Percentiles rank a stretch among this genome's conserved stretches.
phyloP scores from a whole-genome alignment of 2,329 filamentous ascomycete genomes.

The Clarireedia homoeocarpa region DNA sequence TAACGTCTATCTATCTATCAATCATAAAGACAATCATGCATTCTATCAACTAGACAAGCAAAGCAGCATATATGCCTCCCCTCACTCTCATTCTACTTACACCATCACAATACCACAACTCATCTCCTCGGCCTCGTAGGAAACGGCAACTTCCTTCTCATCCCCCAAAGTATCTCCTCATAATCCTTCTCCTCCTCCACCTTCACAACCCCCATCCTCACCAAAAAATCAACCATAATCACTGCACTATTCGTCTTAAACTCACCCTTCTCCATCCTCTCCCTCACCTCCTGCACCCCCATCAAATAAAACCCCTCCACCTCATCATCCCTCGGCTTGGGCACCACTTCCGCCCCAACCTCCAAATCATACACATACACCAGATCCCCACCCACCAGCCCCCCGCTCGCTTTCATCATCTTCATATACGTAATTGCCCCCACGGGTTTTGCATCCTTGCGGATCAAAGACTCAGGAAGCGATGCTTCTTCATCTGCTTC shows the following conservation, averaged over 20 bases:
- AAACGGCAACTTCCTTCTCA: constrained; percentile 7
- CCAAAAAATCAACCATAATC: constrained; percentile 73
- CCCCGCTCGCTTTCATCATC: constrained; percentile 49
- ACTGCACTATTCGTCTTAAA: constrained; percentile 82
- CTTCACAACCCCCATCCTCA: constrained; percentile 68
- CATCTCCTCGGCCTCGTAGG: not conserved
- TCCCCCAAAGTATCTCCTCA: constrained; percentile 2
- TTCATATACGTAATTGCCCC: constrained; percentile 59
- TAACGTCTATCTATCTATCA: too few species aligned
- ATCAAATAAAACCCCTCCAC: constrained; percentile 67
- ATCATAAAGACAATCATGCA: too few species aligned
- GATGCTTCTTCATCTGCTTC: constrained; percentile 70
- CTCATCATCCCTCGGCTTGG: constrained; percentile 66
- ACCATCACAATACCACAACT: not conserved
- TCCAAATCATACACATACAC: constrained; percentile 74
- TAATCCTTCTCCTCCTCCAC: constrained; percentile 51
- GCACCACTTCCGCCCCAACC: constrained; percentile 47
- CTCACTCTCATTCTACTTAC: too few species aligned
- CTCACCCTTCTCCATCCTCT: constrained; percentile 54
- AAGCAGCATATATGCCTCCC: too few species aligned
- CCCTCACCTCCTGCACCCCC: constrained; percentile 50
- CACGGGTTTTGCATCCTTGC: constrained; percentile 39
- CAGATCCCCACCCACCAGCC: constrained; percentile 54
- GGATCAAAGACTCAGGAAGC: constrained; percentile 49
- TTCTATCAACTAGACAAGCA: too few species aligned